These are phyloP conservation scores for Tubosaeta sp. DNA, from an alignment of 768 basidiomycete genomes.

Conservation along the genomic window DNA sequence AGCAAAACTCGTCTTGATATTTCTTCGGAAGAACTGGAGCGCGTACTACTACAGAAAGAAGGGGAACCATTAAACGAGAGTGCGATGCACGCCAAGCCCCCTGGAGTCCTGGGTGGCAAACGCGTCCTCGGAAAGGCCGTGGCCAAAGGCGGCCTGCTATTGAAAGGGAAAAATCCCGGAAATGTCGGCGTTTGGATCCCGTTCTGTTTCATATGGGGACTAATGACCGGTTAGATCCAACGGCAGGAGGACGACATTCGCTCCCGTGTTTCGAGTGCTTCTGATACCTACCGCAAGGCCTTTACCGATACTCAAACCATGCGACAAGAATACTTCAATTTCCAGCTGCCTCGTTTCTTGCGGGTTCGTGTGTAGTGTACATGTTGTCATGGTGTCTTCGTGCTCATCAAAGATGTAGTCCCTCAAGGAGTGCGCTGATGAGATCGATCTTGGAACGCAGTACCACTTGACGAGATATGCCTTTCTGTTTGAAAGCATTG, in stretches of 20 bases:
- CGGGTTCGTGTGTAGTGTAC: constrained; percentile 60
- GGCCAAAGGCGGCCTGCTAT: constrained; percentile 80
- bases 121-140: constrained; percentile 88
- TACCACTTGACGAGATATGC: constrained; percentile 95
- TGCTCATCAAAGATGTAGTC: constrained; percentile 43
- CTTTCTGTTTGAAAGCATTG: constrained; percentile 87
- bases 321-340: constrained; percentile 97
- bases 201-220: constrained; percentile 2
- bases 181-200: constrained; percentile 46
- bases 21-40: constrained; percentile 91
- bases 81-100: constrained; percentile 57
- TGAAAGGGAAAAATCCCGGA: constrained; percentile 91
- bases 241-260: constrained; percentile 95
- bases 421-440: constrained; percentile 92
- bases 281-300: constrained; percentile 87
- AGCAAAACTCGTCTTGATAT: constrained; percentile 81
- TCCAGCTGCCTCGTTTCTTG: constrained; percentile 90
- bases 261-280: constrained; percentile 75
- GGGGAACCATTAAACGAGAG: constrained; percentile 89
- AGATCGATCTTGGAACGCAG: constrained; percentile 96
- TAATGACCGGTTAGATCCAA: constrained; percentile 53
- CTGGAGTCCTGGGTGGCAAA: constrained; percentile 61
- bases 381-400: neutral
- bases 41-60: constrained; percentile 89
- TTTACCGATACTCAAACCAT: constrained; percentile 85